Evolutionary conservation across 495 filamentous ascomycete species (phyloP), one percentile per base, ranked within the genome.

Genomic region (Neurospora terricola): DNA sequence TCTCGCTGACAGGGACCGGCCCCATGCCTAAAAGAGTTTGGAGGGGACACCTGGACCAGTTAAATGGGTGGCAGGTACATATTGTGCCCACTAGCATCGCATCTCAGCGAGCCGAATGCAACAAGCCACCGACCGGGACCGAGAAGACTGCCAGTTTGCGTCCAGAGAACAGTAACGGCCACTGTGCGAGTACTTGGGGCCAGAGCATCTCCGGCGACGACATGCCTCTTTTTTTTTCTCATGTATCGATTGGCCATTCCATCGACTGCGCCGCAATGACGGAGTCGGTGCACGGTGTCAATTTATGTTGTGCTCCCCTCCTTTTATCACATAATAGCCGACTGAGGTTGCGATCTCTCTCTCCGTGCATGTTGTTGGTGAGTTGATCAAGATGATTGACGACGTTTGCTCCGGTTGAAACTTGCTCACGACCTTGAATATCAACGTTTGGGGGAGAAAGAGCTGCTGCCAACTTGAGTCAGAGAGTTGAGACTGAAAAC

Each of bases 1-100:
- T 66, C 54, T 66, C 12, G 54, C 27, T 66, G 27, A 66, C 54
- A 66, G 54, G 54, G 54, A 66, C 54, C 54, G 54, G 27, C 54
- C 1, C 14, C 54, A 66, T 34, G 27, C 27, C 27, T 16, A 42
- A 54, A 70, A 62, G 68, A 40, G 76, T 54, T 54, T 70, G 34
- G 43, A 30, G 30, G 54, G 66, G 69, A 70, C 69, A 72, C 73
- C 71, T 75, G 72, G 75, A 76, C 72, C n/a, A 70, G 71, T 75
- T 75, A 76, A 74, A 76, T 72, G 77, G 74, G 77, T 76, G 77
- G 77, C 77, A 77, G 70, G 68, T 48, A n/a, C n/a, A n/a, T n/a
- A 73, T 39, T 70, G 62, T 54, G 69, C 14, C 27, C 54, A 66
- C 14, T 66, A 66, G 6, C 27, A 34, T 66, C 30, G 62, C 54